Conservation (phyloP, 768 basidiomycete genomes). For the Exidia glandulosa region DNA sequence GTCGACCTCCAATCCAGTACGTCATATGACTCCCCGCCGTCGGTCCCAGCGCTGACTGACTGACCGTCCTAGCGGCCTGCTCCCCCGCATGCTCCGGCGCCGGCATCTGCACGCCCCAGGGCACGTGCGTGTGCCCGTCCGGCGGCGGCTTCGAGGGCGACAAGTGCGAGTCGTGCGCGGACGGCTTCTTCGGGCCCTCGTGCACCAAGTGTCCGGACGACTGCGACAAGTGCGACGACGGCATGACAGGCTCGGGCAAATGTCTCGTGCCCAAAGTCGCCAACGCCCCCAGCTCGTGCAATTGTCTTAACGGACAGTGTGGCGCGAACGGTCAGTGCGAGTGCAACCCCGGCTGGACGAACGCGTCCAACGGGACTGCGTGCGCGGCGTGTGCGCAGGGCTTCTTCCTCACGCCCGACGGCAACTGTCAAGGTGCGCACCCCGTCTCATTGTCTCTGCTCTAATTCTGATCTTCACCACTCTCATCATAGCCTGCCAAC, state of each 20-base stretch:
- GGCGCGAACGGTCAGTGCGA: constrained; percentile 54
- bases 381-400: constrained; percentile 67
- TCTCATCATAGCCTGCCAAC: constrained; percentile 57
- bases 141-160: constrained; percentile 56
- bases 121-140: constrained; percentile 58
- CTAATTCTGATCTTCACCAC: not conserved
- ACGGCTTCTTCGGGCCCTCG: constrained; percentile 63
- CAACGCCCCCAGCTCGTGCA: constrained; percentile 56
- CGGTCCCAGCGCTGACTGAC: not conserved
- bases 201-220: constrained; percentile 62
- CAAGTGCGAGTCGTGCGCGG: constrained; percentile 67
- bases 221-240: constrained; percentile 66
- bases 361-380: constrained; percentile 56
- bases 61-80: constrained; percentile 34
- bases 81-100: constrained; percentile 63
- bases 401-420: constrained; percentile 59
- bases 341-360: constrained; percentile 70
- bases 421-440: constrained; percentile 70
- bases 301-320: constrained; percentile 76
- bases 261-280: constrained; percentile 45
- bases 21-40: not conserved
- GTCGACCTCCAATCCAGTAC: constrained; percentile 51
- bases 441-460: not conserved
- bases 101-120: constrained; percentile 60
- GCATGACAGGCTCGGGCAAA: constrained; percentile 63